Evolutionary conservation across 495 filamentous ascomycete genomes (phyloP).

Genomic region (Copromyces sp.): DNA sequence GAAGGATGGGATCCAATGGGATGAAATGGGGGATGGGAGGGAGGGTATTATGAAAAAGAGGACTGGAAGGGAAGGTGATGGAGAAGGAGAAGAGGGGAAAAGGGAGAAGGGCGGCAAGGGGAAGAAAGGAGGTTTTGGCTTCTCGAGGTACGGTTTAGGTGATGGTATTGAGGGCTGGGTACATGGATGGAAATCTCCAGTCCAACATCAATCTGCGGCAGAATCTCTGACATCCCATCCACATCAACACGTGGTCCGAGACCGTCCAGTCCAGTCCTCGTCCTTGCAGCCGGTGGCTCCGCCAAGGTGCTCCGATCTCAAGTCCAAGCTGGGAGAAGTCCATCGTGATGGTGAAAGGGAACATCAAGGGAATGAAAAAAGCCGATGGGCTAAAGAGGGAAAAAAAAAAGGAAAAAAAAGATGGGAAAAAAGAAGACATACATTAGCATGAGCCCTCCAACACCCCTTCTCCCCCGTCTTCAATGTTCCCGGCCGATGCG

Average conservation of each 20-base stretch:
- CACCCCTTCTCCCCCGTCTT: constrained; percentile 10
- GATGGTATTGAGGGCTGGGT: not conserved
- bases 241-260: constrained; percentile 53
- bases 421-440: not conserved
- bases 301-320: constrained; percentile 53
- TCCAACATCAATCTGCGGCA: constrained; percentile 79
- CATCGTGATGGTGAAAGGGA: too few species aligned
- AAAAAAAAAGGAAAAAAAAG: not conserved
- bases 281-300: constrained; percentile 57
- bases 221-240: constrained; percentile 63
- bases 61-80: not conserved
- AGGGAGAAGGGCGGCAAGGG: too few species aligned
- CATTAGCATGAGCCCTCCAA: constrained; percentile 15
- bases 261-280: constrained; percentile 40
- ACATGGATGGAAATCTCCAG: constrained; percentile 69
- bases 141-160: not conserved
- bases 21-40: too few species aligned
- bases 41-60: too few species aligned
- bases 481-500: constrained; percentile 7
- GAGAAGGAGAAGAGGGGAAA: not conserved
- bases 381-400: too few species aligned
- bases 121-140: not conserved
- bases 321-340: constrained; percentile 69
- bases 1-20: too few species aligned
- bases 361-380: too few species aligned